These are phyloP conservation scores for Eucalyptus grandis DNA, from an alignment of 345 rosid species.

Conservation along the genomic window DNA sequence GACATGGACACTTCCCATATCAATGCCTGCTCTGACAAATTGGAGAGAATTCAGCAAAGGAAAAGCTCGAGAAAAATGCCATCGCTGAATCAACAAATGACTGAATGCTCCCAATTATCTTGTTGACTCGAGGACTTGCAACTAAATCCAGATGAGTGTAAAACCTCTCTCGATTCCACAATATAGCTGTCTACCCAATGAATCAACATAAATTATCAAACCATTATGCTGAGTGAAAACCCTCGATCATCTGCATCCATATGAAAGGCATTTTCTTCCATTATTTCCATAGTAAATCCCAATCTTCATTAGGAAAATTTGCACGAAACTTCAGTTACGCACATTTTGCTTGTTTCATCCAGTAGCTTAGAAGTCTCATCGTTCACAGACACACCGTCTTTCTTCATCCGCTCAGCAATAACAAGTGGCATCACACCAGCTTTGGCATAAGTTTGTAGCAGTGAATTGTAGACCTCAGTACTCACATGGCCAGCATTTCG, in stretches of 20 bases:
- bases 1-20: not conserved
- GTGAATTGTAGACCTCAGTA: conserved; percentile 56
- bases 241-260: not conserved
- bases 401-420: conserved; percentile 63
- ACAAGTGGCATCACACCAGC: conserved; percentile 77
- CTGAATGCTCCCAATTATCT: not conserved
- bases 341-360: conserved; percentile 46
- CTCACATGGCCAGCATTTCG: conserved; percentile 51
- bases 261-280: not conserved
- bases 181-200: not conserved
- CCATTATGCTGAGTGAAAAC: not conserved
- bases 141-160: not conserved
- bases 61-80: not conserved
- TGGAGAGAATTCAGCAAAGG: not conserved
- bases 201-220: not conserved
- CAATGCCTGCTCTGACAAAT: not conserved
- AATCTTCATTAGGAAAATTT: not conserved
- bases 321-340: conserved; percentile 44
- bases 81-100: not conserved
- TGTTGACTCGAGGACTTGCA: not conserved
- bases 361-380: conserved; percentile 62
- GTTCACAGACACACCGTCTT: conserved; percentile 44
- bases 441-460: conserved; percentile 58
- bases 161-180: not conserved
- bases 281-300: not conserved